phyloP scores from a whole-genome alignment of 1,284 basidiomycete genomes.

The Peniophora sp. region DNA sequence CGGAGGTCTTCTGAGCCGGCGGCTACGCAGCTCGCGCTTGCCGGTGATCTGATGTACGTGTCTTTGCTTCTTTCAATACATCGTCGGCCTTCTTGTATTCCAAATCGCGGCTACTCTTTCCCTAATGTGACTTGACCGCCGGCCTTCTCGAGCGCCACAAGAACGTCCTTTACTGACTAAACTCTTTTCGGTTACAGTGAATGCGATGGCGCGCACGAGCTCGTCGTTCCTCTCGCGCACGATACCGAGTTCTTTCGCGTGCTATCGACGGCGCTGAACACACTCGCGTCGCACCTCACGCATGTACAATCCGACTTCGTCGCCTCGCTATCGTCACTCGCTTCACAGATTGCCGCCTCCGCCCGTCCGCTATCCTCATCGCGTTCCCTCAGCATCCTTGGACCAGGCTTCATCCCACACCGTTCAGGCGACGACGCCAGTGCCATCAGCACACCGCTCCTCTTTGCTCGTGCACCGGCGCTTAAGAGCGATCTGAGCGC shows the following conservation, averaged over 20 bases:
- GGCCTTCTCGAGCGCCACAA: no score
- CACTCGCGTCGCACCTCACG: constrained; percentile 60
- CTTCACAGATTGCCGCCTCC: constrained; percentile 48
- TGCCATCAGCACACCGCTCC: constrained; percentile 19
- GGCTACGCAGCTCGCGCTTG: not conserved
- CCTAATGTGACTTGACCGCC: not conserved
- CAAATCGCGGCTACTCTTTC: no score
- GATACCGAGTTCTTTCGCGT: constrained; percentile 82
- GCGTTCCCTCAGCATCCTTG: constrained; percentile 12
- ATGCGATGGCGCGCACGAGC: constrained; percentile 31
- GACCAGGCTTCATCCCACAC: constrained; percentile 20
- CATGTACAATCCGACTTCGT: constrained; percentile 61
- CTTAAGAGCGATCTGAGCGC: constrained; percentile 72
- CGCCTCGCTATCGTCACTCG: constrained; percentile 52
- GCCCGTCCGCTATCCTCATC: constrained; percentile 51
- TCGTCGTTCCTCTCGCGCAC: constrained; percentile 77
- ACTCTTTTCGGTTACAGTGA: no score
- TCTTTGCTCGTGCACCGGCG: constrained; percentile 8
- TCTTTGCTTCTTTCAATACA: not conserved
- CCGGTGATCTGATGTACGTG: constrained; percentile 1
- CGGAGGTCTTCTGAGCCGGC: no score
- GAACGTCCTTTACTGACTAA: no score
- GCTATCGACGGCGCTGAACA: constrained; percentile 64
- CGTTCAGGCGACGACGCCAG: constrained; percentile 37
- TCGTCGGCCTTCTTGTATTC: not conserved